Conservation (phyloP, 805 yeast species). For the Phaffomyces thermotolerans region DNA sequence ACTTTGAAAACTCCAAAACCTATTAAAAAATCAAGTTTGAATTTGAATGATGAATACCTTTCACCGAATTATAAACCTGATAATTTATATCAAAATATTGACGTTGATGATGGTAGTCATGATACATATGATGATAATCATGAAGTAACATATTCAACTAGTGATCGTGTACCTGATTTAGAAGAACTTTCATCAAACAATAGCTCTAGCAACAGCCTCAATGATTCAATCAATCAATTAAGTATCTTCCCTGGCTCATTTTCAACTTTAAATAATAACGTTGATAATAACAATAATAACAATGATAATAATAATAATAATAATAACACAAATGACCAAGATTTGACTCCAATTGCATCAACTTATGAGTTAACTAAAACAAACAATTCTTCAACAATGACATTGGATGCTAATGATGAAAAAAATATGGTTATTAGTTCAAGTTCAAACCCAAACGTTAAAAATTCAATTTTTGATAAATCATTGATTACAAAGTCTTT, state of each 20-base stretch:
- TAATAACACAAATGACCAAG: background rate
- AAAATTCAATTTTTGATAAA: conserved; percentile 15
- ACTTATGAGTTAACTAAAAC: conserved; percentile 4
- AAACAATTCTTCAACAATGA: conserved; percentile 2
- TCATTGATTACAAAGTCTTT: conserved; percentile 19
- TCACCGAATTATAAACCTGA: background rate
- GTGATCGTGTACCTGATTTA: conserved; percentile 18
- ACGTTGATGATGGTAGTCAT: conserved; percentile 21
- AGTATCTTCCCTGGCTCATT: conserved; percentile 10
- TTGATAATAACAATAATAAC: background rate
- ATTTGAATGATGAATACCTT: background rate
- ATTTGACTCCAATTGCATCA: conserved; percentile 6
- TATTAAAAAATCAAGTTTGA: background rate
- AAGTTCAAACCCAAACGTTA: background rate
- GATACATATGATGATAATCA: background rate
- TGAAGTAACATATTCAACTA: too few relatives aligned
- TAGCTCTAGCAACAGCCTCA: conserved; percentile 18
- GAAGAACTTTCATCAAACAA: conserved; percentile 21
- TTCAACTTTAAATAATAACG: conserved; percentile 7
- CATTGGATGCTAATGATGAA: conserved; percentile 1
- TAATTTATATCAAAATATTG: conserved; percentile 18
- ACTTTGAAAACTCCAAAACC: background rate
- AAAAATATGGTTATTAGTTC: background rate
- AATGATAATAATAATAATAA: too few relatives aligned
- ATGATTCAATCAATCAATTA: conserved; percentile 6